These are phyloP conservation scores for Blastobotrys illinoisensis DNA, from an alignment of 1,139 yeast genomes.

Conservation along the genomic window DNA sequence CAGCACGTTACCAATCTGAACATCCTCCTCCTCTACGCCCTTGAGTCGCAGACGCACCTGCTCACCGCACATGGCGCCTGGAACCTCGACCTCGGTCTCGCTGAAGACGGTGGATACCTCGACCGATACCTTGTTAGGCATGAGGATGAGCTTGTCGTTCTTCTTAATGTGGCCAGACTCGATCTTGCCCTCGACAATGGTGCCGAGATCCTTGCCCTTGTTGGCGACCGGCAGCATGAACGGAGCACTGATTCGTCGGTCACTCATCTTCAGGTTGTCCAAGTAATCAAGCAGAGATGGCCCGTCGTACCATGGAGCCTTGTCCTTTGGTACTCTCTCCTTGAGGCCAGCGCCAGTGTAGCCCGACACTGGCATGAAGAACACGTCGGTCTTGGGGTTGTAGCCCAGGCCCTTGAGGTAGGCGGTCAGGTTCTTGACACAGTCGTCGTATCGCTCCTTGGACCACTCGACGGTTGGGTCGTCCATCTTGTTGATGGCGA, in stretches of 20 bases:
- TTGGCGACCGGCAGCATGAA: conserved; percentile 95
- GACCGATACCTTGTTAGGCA: conserved; percentile 84
- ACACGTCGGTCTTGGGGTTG: conserved; percentile 70
- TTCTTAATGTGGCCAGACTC: conserved; percentile 91
- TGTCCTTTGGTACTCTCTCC: conserved; percentile 64
- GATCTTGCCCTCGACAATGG: conserved; percentile 95
- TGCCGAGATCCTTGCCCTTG: conserved; percentile 94
- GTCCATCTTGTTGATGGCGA: conserved; percentile 97
- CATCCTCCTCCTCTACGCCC: conserved; percentile 97
- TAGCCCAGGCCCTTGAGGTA: conserved; percentile 91
- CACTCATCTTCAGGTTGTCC: conserved; percentile 73
- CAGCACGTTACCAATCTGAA: conserved; percentile 84
- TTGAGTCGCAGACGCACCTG: conserved; percentile 89
- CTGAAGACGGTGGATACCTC: conserved; percentile 85
- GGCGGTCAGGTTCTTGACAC: conserved; percentile 70
- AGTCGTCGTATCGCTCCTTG: conserved; percentile 91
- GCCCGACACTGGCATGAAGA: conserved; percentile 96
- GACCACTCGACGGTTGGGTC: conserved; percentile 97
- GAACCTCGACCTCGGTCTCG: conserved; percentile 94
- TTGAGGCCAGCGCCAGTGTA: conserved; percentile 96
- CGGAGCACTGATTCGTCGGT: conserved; percentile 88
- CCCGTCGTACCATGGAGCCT: conserved; percentile 91
- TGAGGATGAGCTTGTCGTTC: conserved; percentile 66
- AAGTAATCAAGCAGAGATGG: conserved; percentile 87
- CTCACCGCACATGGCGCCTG: conserved; percentile 88